These are phyloP conservation scores for Globisporangium lucens DNA, from an alignment of 352 stramenopile species.

Conservation along the genomic window DNA sequence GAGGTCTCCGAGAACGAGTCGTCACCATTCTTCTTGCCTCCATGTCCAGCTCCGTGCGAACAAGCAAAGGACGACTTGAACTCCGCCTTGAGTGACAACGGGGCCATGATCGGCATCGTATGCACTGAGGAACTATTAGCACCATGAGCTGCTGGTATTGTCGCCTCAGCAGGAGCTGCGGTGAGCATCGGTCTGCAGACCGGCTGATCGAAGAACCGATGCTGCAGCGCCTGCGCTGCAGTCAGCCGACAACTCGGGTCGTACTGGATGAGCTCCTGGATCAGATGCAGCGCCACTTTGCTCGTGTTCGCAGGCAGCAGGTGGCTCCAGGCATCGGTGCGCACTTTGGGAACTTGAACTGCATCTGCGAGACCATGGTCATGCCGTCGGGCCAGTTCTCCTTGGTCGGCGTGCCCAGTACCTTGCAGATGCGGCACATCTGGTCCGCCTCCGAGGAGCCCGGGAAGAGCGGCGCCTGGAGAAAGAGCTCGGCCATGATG, in stretches of 20 bases:
- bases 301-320: conserved; percentile 69
- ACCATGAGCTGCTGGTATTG: background rate
- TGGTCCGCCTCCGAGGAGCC: conserved; percentile 94
- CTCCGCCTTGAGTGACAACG: conserved; percentile 28
- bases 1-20: background rate
- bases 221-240: conserved; percentile 89
- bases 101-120: background rate
- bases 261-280: conserved; percentile 90
- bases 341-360: conserved; percentile 92
- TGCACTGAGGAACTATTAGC: background rate
- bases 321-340: conserved; percentile 53
- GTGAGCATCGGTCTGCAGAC: conserved; percentile 43
- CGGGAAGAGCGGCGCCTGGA: conserved; percentile 71
- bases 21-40: conserved; percentile 12
- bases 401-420: conserved; percentile 89
- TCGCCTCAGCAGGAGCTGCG: background rate
- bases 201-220: conserved; percentile 90
- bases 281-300: conserved; percentile 71
- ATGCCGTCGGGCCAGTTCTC: conserved; percentile 91
- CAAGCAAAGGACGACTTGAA: conserved; percentile 20
- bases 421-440: conserved; percentile 93
- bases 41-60: background rate
- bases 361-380: conserved; percentile 84
- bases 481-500: conserved; percentile 77
- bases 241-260: conserved; percentile 88